Conservation (phyloP, 1,139 yeast genomes). For the Magnusiomyces sp. region DNA sequence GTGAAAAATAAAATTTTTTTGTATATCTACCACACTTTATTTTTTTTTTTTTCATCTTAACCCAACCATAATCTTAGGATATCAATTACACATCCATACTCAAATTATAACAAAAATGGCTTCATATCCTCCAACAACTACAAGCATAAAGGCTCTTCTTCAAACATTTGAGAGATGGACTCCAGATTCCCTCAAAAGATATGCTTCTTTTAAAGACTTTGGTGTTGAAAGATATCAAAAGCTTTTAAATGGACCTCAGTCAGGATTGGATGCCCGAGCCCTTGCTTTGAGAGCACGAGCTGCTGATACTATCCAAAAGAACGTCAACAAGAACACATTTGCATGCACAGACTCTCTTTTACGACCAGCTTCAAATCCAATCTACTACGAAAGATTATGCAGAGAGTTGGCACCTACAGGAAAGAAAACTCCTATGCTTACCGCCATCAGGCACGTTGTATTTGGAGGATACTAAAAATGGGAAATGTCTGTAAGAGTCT, state of each 20-base stretch:
- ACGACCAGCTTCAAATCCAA: constrained; percentile 75
- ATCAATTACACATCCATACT: background rate
- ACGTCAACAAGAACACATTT: constrained; percentile 17
- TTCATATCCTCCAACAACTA: constrained; percentile 14
- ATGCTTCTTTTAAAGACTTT: constrained; percentile 27
- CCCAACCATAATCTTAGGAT: too few species aligned
- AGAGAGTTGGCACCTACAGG: constrained; percentile 66
- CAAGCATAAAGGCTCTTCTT: constrained; percentile 18
- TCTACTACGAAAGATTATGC: constrained; percentile 62
- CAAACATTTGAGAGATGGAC: constrained; percentile 21
- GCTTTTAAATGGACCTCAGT: constrained; percentile 19
- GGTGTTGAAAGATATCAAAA: constrained; percentile 25
- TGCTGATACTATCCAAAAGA: constrained; percentile 20
- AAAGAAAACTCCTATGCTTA: constrained; percentile 49
- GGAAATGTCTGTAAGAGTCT: background rate
- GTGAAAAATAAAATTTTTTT: too few species aligned
- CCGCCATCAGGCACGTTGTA: constrained; percentile 26
- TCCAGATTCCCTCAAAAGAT: constrained; percentile 27
- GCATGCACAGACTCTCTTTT: constrained; percentile 46
- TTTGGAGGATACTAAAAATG: constrained; percentile 31
- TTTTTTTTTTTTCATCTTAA: too few species aligned
- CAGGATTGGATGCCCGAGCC: constrained; percentile 20
- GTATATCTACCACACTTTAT: too few species aligned
- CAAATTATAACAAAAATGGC: background rate
- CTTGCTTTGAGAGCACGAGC: constrained; percentile 25